Percentiles rank a stretch among this genome's conserved stretches.
These are phyloP conservation scores for Blepharisma stoltei DNA, from an alignment of 73 alveolate genomes.

Conservation along the genomic window DNA sequence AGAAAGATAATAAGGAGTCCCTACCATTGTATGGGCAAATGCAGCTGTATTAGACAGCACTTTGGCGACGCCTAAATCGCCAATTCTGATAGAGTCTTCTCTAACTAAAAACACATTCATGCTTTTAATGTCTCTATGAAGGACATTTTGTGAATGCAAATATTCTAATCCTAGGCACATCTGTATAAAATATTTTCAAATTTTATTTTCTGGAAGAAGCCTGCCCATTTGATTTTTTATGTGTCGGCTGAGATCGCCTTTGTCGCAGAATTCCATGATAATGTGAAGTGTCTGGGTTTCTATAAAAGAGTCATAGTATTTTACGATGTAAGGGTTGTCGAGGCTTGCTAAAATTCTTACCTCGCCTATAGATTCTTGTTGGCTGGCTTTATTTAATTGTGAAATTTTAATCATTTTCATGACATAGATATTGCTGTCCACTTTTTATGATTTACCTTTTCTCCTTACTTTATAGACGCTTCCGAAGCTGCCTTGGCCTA, in stretches of 20 bases:
- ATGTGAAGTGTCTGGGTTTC: slow-evolving; percentile 70
- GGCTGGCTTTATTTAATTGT: slow-evolving; percentile 37
- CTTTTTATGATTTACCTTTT: slow-evolving; percentile 52
- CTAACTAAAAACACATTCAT: slow-evolving; percentile 67
- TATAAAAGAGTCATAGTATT: slow-evolving; percentile 83
- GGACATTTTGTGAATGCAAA: slow-evolving; percentile 75
- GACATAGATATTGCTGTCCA: slow-evolving; percentile 54
- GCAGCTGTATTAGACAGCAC: slow-evolving; percentile 33
- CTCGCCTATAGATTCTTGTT: slow-evolving; percentile 54
- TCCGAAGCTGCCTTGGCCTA: slow-evolving; percentile 91
- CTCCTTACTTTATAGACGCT: slow-evolving; percentile 81
- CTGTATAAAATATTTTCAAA: slow-evolving; percentile 83
- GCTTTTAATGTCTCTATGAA: slow-evolving; percentile 87
- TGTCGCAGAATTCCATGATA: slow-evolving; percentile 95
- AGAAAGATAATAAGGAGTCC: slow-evolving; percentile 95
- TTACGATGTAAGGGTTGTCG: slow-evolving; percentile 64
- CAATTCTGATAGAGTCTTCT: slow-evolving; percentile 65
- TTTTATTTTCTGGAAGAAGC: slow-evolving; percentile 68
- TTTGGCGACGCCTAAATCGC: slow-evolving; percentile 81
- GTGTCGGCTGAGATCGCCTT: slow-evolving; percentile 81
- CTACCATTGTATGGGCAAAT: slow-evolving; percentile 31
- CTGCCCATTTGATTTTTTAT: slow-evolving; percentile 62
- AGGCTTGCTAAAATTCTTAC: slow-evolving; percentile 49
- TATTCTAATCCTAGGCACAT: slow-evolving; percentile 73
- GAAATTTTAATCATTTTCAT: slow-evolving; percentile 62